Evolutionary conservation across 768 basidiomycete genomes (phyloP).

Genomic region (Rhizopogon vesiculosus): DNA sequence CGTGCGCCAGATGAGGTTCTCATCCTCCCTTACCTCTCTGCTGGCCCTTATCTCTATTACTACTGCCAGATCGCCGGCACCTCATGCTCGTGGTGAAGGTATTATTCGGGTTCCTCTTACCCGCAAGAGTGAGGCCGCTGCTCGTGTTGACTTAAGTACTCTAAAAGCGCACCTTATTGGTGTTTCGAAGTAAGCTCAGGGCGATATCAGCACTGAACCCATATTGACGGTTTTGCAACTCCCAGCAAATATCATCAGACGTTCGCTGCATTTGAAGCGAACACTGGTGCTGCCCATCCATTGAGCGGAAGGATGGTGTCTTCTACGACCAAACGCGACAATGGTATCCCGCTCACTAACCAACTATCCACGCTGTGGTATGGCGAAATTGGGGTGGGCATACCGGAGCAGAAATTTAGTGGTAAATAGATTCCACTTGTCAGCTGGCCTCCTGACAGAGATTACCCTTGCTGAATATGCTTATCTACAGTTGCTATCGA

Average conservation of each 20-base stretch:
- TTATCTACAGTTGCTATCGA: constrained; percentile 35
- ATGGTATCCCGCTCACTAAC: constrained; percentile 21
- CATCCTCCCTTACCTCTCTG: not conserved
- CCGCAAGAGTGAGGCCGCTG: not conserved
- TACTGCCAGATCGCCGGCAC: not conserved
- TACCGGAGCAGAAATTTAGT: constrained; percentile 33
- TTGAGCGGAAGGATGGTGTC: not conserved
- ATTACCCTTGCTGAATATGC: not conserved
- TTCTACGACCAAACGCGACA: not conserved
- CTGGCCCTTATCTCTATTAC: not conserved
- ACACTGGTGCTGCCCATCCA: constrained; percentile 47
- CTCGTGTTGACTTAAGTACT: not conserved
- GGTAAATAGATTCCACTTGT: constrained; percentile 18
- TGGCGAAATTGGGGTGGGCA: constrained; percentile 32
- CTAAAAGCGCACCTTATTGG: not conserved
- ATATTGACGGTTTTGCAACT: not conserved
- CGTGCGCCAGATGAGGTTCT: not conserved
- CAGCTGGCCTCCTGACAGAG: not conserved
- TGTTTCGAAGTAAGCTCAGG: not conserved
- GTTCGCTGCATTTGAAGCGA: constrained; percentile 40
- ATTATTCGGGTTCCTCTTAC: not conserved
- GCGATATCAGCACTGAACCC: not conserved
- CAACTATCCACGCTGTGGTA: constrained; percentile 18
- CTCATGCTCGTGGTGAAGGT: not conserved
- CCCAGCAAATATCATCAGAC: not conserved